Evolutionary conservation across 441 rosid species (phyloP).

Genomic region (Codiaeum variegatum): DNA sequence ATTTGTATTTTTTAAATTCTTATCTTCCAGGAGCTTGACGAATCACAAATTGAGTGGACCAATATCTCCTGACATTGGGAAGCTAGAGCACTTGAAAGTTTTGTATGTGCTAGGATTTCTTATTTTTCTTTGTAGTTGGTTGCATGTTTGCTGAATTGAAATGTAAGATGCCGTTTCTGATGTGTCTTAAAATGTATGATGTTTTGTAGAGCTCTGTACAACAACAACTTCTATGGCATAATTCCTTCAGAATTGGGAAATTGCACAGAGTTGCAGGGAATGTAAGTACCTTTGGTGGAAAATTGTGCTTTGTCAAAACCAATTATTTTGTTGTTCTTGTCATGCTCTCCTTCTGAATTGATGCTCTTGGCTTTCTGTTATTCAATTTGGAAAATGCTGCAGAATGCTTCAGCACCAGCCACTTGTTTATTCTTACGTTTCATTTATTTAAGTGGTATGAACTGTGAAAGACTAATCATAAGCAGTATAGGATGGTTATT

Average conservation of each 20-base stretch:
- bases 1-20: slow-evolving; percentile 1
- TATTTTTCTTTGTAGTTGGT: slow-evolving; percentile 15
- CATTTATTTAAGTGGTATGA: not conserved
- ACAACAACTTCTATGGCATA: slow-evolving; percentile 75
- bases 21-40: slow-evolving; percentile 60
- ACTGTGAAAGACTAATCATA: not conserved
- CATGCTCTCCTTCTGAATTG: not conserved
- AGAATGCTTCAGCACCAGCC: not conserved
- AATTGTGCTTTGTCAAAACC: not conserved
- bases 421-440: not conserved
- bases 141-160: slow-evolving; percentile 13
- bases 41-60: slow-evolving; percentile 68
- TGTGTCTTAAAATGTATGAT: slow-evolving; percentile 14
- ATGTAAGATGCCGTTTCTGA: slow-evolving; percentile 22
- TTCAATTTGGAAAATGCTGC: not conserved
- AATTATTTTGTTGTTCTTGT: not conserved
- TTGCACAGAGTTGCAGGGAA: slow-evolving; percentile 65
- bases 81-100: slow-evolving; percentile 48
- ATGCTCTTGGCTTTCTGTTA: slow-evolving; percentile 5
- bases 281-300: slow-evolving; percentile 44
- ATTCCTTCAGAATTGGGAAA: slow-evolving; percentile 79
- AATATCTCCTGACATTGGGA: slow-evolving; percentile 72
- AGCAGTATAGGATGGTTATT: slow-evolving; percentile 3
- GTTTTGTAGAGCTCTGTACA: slow-evolving; percentile 58
- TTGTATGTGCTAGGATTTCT: slow-evolving; percentile 49